Percentiles rank a stretch among this genome's conserved stretches.
phyloP scores from a whole-genome alignment of 2,329 filamentous ascomycete species.

The Aspergillus viridinutans region DNA sequence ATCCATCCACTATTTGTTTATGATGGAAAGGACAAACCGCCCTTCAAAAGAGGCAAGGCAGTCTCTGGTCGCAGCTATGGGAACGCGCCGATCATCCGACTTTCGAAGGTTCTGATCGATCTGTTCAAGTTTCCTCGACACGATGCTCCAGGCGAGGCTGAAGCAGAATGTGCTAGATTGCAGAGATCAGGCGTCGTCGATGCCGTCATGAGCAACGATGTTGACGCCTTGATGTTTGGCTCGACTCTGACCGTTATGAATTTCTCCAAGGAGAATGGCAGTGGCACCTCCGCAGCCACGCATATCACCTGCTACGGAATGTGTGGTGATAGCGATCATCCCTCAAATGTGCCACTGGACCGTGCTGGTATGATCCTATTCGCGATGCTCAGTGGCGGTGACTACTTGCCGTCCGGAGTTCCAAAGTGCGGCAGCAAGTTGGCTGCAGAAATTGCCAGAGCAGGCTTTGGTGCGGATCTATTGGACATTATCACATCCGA shows the following conservation, averaged over 20 bases:
- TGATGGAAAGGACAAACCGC: slow-evolving; percentile 78
- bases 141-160: slow-evolving; percentile 88
- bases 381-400: slow-evolving; percentile 90
- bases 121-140: slow-evolving; percentile 82
- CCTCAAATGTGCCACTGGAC: slow-evolving; percentile 52
- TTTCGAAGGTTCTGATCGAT: slow-evolving; percentile 77
- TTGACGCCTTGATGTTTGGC: slow-evolving; percentile 97
- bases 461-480: slow-evolving; percentile 75
- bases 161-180: slow-evolving; percentile 88
- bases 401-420: slow-evolving; percentile 86
- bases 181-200: slow-evolving; percentile 81
- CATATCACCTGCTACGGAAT: slow-evolving; percentile 79
- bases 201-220: slow-evolving; percentile 91
- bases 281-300: slow-evolving; percentile 62
- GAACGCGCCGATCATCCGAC: slow-evolving; percentile 64
- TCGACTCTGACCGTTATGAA: slow-evolving; percentile 73
- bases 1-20: slow-evolving; percentile 88
- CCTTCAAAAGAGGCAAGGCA: slow-evolving; percentile 81
- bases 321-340: slow-evolving; percentile 9
- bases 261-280: slow-evolving; percentile 70
- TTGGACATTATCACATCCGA: slow-evolving; percentile 56
- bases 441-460: slow-evolving; percentile 83
- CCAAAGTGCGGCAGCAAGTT: slow-evolving; percentile 82
- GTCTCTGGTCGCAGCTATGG: slow-evolving; percentile 47
- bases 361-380: slow-evolving; percentile 89